Evolutionary conservation across 495 filamentous ascomycete species (phyloP).

Genomic region (Penicillium psychrofluorescens): DNA sequence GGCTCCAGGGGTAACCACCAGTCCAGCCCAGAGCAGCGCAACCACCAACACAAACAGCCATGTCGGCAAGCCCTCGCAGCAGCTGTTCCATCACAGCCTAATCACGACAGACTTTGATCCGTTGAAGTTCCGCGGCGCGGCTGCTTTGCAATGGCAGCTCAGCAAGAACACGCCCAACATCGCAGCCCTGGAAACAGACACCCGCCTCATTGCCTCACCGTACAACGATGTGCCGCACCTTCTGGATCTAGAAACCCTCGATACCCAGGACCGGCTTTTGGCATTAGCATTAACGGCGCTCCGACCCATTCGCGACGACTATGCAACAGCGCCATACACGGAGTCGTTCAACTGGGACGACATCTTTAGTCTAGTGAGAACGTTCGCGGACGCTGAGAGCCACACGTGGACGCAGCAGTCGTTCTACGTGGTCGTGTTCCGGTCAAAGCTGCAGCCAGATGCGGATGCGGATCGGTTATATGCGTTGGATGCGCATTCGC

Average conservation of each 20-base stretch:
- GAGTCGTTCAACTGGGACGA: constrained; percentile 73
- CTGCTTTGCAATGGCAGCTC: constrained; percentile 24
- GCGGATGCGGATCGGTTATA: constrained; percentile 56
- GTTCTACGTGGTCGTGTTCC: constrained; percentile 81
- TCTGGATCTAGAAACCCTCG: constrained; percentile 60
- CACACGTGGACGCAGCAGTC: constrained; percentile 53
- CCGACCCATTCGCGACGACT: constrained; percentile 54
- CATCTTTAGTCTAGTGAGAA: constrained; percentile 47
- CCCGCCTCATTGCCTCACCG: constrained; percentile 58
- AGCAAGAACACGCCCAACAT: neutral
- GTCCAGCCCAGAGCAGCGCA: neutral
- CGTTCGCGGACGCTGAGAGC: constrained; percentile 28
- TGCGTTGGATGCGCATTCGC: constrained; percentile 64
- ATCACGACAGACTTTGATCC: constrained; percentile 27
- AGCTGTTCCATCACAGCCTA: constrained; percentile 21
- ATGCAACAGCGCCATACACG: constrained; percentile 67
- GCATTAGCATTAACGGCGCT: constrained; percentile 61
- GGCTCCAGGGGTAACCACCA: neutral
- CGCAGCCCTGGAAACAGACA: constrained; percentile 8
- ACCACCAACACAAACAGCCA: neutral
- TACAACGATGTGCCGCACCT: constrained; percentile 63
- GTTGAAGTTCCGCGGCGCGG: constrained; percentile 28
- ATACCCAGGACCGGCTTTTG: constrained; percentile 57
- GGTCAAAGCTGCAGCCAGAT: constrained; percentile 56
- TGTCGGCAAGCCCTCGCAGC: neutral